A percentile compares a stretch with the other conserved stretches of the same genome.
Conservation (phyloP, 2,329 filamentous ascomycete species). For the Orbilia brochopaga region DNA sequence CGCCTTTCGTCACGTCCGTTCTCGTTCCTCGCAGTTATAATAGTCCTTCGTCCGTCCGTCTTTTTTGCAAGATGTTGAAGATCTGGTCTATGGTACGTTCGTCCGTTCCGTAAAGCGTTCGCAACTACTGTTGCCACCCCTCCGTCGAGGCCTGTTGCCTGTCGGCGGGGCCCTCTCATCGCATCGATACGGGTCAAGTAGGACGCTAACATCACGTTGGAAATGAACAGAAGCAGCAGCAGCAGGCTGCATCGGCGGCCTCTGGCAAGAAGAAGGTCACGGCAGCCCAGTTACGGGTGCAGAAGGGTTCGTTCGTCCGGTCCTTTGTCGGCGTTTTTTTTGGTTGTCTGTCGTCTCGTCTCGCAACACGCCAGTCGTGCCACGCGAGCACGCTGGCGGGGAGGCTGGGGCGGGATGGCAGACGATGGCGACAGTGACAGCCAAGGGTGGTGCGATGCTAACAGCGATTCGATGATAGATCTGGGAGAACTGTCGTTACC, state of each 20-base stretch:
- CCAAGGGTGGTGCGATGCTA: background rate
- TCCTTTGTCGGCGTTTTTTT: slow-evolving; percentile 5
- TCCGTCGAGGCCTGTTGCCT: background rate
- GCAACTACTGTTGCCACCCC: too few species aligned
- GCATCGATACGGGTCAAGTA: slow-evolving; percentile 10
- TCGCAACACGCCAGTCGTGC: background rate
- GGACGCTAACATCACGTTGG: slow-evolving; percentile 51
- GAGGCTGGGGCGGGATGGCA: background rate
- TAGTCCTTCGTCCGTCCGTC: background rate
- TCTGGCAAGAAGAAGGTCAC: slow-evolving; percentile 97
- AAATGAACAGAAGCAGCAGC: slow-evolving; percentile 82
- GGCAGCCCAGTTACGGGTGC: slow-evolving; percentile 89
- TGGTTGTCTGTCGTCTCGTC: slow-evolving; percentile 7
- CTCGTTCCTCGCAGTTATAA: background rate
- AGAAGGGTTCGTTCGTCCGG: slow-evolving; percentile 73
- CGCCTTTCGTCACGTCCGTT: background rate
- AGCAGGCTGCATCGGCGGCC: slow-evolving; percentile 90
- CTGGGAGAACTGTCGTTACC: slow-evolving; percentile 72
- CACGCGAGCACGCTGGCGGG: slow-evolving; percentile 18
- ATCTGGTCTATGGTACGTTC: slow-evolving; percentile 94
- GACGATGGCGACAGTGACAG: background rate
- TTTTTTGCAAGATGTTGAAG: slow-evolving; percentile 73
- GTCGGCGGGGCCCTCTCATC: background rate
- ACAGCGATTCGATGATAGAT: slow-evolving; percentile 14
- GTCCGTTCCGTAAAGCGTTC: background rate